These are phyloP conservation scores for Microbotryum silenes-acaulis DNA, from an alignment of 1,284 basidiomycete species.

Conservation along the genomic window DNA sequence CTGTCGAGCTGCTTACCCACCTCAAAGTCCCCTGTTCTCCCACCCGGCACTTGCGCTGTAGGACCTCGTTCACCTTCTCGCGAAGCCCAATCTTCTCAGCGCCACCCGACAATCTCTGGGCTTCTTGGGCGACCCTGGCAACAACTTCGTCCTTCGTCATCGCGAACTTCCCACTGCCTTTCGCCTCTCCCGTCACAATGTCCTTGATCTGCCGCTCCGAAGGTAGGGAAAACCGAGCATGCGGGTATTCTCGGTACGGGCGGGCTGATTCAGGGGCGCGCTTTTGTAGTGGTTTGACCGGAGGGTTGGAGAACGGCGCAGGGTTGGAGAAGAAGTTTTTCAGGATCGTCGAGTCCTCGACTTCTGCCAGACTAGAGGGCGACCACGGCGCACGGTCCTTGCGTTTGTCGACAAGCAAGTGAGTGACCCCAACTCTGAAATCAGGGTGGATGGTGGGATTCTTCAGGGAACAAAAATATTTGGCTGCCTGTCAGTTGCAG, in stretches of 20 bases:
- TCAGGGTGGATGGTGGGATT: constrained; percentile 60
- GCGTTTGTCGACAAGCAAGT: constrained; percentile 61
- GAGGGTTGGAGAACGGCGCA: constrained; percentile 50
- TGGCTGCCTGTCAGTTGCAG: constrained; percentile 14
- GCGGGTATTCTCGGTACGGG: constrained; percentile 41
- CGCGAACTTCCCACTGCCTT: constrained; percentile 52
- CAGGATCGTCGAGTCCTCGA: constrained; percentile 51
- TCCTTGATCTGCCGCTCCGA: constrained; percentile 58
- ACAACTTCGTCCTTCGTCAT: constrained; percentile 57
- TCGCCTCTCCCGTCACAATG: constrained; percentile 53
- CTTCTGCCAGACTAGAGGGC: constrained; percentile 54
- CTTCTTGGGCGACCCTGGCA: constrained; percentile 45
- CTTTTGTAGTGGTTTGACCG: constrained; percentile 26
- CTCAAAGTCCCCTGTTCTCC: constrained; percentile 43
- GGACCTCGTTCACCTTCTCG: constrained; percentile 66
- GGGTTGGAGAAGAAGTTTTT: constrained; percentile 54
- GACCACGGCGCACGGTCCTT: constrained; percentile 55
- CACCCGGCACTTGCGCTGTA: constrained; percentile 54
- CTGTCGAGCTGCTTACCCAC: constrained; percentile 14
- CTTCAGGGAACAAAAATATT: constrained; percentile 10
- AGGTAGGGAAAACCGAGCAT: constrained; percentile 56
- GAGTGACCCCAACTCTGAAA: constrained; percentile 69
- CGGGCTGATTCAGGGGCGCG: constrained; percentile 24
- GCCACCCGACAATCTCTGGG: constrained; percentile 40
- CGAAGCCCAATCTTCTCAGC: constrained; percentile 56